Conservation (phyloP, 345 rosid species). For the Eucalyptus grandis region DNA sequence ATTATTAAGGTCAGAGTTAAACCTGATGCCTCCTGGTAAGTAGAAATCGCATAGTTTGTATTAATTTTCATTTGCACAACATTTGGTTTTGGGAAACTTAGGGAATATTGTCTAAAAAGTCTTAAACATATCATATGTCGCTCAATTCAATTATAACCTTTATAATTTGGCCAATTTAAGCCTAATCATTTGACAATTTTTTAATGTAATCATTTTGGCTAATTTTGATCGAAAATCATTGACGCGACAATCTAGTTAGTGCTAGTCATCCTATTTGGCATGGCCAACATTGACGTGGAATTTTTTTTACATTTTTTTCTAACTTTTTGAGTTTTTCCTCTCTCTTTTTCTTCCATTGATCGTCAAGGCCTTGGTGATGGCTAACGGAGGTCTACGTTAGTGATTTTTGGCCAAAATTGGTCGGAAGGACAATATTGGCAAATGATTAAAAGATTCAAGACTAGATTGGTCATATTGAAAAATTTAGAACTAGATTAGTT, state of each 20-base stretch:
- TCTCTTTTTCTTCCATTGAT: background rate
- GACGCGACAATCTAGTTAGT: accelerated
- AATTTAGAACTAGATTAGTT: background rate
- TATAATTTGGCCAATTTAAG: background rate
- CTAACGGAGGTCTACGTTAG: background rate
- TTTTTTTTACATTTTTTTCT: background rate
- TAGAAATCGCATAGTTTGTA: background rate
- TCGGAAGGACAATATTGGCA: background rate
- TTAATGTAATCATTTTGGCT: background rate
- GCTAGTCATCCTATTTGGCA: background rate
- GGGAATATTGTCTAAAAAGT: background rate
- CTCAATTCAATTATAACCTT: accelerated
- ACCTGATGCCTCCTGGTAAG: accelerated
- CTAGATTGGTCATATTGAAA: background rate
- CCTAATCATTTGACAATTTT: background rate
- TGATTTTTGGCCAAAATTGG: background rate
- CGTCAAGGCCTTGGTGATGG: background rate
- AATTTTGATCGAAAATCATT: background rate
- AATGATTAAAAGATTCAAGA: background rate
- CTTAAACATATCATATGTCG: background rate
- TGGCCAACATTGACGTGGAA: background rate
- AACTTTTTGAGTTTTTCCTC: background rate
- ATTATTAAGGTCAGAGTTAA: background rate
- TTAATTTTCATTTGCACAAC: background rate
- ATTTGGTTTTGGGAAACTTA: accelerated